phyloP scores from a whole-genome alignment of 495 filamentous ascomycete species.

The Penicillium subrubescens region DNA sequence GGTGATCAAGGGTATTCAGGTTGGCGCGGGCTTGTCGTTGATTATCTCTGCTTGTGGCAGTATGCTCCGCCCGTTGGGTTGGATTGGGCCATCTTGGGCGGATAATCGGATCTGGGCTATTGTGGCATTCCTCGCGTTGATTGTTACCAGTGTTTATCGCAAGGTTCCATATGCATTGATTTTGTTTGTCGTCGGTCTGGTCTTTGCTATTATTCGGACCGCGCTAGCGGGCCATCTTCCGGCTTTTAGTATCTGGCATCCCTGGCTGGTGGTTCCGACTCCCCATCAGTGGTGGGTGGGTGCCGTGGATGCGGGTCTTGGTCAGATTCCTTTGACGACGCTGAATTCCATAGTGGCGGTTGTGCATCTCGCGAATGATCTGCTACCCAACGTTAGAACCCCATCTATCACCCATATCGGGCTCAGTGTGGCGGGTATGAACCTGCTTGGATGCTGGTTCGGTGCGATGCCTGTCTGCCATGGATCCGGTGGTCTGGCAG shows the following conservation, averaged over 20 bases:
- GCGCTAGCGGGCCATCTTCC: slow-evolving; percentile 41
- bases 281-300: slow-evolving; percentile 50
- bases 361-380: slow-evolving; percentile 68
- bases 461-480: slow-evolving; percentile 96
- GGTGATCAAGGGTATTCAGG: slow-evolving; percentile 91
- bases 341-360: slow-evolving; percentile 91
- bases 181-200: slow-evolving; percentile 65
- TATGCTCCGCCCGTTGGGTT: slow-evolving; percentile 61
- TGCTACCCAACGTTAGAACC: slow-evolving; percentile 66
- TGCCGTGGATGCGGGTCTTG: slow-evolving; percentile 64
- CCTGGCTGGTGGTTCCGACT: slow-evolving; percentile 44
- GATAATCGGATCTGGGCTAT: slow-evolving; percentile 77
- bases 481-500: slow-evolving; percentile 87
- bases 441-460: slow-evolving; percentile 84
- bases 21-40: slow-evolving; percentile 83
- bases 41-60: slow-evolving; percentile 70
- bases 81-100: slow-evolving; percentile 58
- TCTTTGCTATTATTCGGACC: slow-evolving; percentile 53
- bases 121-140: slow-evolving; percentile 66
- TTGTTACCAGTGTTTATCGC: slow-evolving; percentile 59
- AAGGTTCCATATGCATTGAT: slow-evolving; percentile 75
- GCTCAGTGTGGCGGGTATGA: slow-evolving; percentile 78
- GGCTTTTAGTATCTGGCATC: slow-evolving; percentile 53
- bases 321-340: slow-evolving; percentile 85
- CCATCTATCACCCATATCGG: slow-evolving; percentile 75